Conservation (phyloP, 208 protist genomes). For the Crithidia thermophila region DNA sequence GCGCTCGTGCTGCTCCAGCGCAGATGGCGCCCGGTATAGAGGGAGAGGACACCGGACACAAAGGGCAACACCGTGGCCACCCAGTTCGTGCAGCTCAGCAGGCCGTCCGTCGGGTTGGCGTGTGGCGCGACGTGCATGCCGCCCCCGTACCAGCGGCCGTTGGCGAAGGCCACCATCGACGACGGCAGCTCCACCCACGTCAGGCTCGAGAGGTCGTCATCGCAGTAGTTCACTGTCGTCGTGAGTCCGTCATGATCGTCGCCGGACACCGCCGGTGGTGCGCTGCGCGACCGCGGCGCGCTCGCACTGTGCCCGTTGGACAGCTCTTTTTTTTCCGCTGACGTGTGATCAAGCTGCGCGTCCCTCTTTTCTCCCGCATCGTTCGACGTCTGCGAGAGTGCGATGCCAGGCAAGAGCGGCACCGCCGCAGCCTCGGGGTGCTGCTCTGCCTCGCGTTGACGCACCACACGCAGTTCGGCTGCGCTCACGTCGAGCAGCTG, state of each 20-base stretch:
- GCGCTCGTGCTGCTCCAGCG: slow-evolving; percentile 65
- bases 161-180: slow-evolving; percentile 80
- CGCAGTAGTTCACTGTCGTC: background rate
- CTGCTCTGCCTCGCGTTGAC: slow-evolving; percentile 2
- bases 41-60: slow-evolving; percentile 36
- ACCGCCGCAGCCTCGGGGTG: too few species aligned
- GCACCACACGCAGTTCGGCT: slow-evolving; percentile 2
- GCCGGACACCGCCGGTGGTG: background rate
- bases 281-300: too few species aligned
- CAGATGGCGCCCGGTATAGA: slow-evolving; percentile 79
- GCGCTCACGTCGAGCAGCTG: slow-evolving; percentile 20
- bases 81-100: slow-evolving; percentile 82
- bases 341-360: too few species aligned
- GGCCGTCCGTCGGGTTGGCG: slow-evolving; percentile 71
- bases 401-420: too few species aligned
- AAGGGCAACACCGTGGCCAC: slow-evolving; percentile 55
- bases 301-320: too few species aligned
- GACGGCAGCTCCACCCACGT: slow-evolving; percentile 67
- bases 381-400: too few species aligned
- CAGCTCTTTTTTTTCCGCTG: too few species aligned
- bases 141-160: slow-evolving; percentile 84
- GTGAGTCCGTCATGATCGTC: background rate
- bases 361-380: too few species aligned
- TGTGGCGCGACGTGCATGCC: slow-evolving; percentile 79
- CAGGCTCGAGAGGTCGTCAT: slow-evolving; percentile 15